phyloP scores from a whole-genome alignment of 208 protist genomes.

The Leishmania tropica region DNA sequence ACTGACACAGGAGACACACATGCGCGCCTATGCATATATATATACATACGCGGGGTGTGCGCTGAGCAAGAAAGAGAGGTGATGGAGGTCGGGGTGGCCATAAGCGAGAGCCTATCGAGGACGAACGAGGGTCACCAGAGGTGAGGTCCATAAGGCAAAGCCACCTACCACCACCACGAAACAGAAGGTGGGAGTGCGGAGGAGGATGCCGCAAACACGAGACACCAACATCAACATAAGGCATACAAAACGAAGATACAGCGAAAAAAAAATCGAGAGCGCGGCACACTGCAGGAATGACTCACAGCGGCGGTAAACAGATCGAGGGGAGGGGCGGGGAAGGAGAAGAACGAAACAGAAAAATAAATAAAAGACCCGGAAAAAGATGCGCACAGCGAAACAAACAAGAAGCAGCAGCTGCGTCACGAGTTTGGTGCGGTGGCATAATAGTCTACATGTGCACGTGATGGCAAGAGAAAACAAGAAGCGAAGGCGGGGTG shows the following conservation, averaged over 20 bases:
- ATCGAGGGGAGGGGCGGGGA: too few species aligned
- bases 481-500: not conserved
- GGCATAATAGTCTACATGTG: not conserved
- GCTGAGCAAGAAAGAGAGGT: not conserved
- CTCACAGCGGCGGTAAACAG: not conserved
- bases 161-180: too few species aligned
- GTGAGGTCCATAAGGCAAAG: not conserved
- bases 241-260: not conserved
- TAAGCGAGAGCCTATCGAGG: not conserved
- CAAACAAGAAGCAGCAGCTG: not conserved
- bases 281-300: not conserved
- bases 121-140: not conserved
- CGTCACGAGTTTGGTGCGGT: not conserved
- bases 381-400: not conserved
- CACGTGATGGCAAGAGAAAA: too few species aligned
- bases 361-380: too few species aligned
- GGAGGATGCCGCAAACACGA: not conserved
- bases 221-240: too few species aligned
- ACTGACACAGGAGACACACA: not conserved
- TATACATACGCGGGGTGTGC: not conserved
- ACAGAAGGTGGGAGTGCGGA: not conserved
- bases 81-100: not conserved
- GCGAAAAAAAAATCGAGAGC: not conserved
- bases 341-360: not conserved
- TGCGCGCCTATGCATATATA: not conserved